Evolutionary conservation across 2,329 filamentous ascomycete genomes (phyloP).

Genomic region (Trichoderma hamatum): DNA sequence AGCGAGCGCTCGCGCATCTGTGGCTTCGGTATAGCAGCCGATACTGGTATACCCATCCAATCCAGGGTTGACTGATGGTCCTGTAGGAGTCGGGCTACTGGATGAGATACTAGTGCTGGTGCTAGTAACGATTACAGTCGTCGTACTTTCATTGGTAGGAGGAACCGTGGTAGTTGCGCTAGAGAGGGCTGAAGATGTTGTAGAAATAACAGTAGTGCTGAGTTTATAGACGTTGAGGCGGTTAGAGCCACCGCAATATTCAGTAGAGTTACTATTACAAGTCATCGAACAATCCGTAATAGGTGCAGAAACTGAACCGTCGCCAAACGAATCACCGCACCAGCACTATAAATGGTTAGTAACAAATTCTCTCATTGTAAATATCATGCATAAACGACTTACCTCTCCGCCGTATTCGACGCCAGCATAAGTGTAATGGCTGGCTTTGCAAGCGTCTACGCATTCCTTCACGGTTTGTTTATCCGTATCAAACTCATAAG

Average conservation of each 20-base stretch:
- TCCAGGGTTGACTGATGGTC: slow-evolving; percentile 14
- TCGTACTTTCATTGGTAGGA: slow-evolving; percentile 30
- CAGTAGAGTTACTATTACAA: slow-evolving; percentile 44
- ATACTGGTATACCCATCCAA: slow-evolving; percentile 37
- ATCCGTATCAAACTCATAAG: slow-evolving; percentile 32
- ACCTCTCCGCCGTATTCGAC: slow-evolving; percentile 45
- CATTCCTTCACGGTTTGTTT: slow-evolving; percentile 41
- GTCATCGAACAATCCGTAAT: slow-evolving; percentile 41
- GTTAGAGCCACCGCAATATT: slow-evolving; percentile 43
- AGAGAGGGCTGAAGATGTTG: not conserved
- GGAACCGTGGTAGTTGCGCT: slow-evolving; percentile 37
- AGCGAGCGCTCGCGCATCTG: slow-evolving; percentile 38
- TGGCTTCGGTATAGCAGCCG: slow-evolving; percentile 45
- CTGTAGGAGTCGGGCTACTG: slow-evolving; percentile 33
- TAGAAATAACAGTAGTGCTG: slow-evolving; percentile 3
- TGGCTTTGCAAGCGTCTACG: slow-evolving; percentile 39
- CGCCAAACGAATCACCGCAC: slow-evolving; percentile 39
- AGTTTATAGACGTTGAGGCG: slow-evolving; percentile 44
- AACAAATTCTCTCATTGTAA: slow-evolving; percentile 17
- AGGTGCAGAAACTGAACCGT: slow-evolving; percentile 37
- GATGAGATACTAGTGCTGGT: slow-evolving; percentile 35
- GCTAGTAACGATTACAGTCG: slow-evolving; percentile 37
- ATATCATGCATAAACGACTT: not conserved
- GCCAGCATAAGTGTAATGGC: slow-evolving; percentile 40
- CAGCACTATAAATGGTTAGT: slow-evolving; percentile 38